Conservation (phyloP, 23 red algal species). For the Gracilaria vermiculophylla region DNA sequence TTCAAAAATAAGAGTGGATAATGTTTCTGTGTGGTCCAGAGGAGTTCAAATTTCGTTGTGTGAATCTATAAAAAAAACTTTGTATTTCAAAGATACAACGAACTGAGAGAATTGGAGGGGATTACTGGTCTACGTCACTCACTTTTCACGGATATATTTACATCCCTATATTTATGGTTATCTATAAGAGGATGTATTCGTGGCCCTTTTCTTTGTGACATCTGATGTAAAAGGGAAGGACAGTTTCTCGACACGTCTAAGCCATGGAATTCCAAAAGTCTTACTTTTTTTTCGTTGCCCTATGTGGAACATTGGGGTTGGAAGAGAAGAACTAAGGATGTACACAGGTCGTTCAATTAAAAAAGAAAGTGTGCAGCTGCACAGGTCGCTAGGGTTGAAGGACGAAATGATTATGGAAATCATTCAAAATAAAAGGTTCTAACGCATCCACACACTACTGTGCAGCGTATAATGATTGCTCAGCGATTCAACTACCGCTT, state of each 20-base stretch:
- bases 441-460: constrained; percentile 32
- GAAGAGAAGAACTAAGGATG: not conserved
- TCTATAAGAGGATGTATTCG: not conserved
- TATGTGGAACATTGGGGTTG: not conserved
- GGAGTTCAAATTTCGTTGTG: not conserved
- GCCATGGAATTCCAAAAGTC: not conserved
- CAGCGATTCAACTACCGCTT: not conserved
- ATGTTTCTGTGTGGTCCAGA: not conserved
- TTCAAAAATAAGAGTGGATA: no score
- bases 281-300: not conserved
- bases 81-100: not conserved
- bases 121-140: not conserved
- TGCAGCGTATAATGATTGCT: constrained; percentile 32
- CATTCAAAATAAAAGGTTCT: constrained; percentile 27
- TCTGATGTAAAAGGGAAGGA: not conserved
- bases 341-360: constrained; percentile 10
- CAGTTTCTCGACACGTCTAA: not conserved
- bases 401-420: constrained; percentile 26
- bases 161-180: not conserved
- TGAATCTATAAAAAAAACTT: not conserved
- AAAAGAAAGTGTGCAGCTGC: not conserved
- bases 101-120: not conserved
- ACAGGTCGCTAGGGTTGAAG: not conserved
- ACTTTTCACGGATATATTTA: constrained; percentile 13
- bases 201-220: not conserved